Evolutionary conservation across 2,329 filamentous ascomycete species (phyloP), one percentile per base, ranked within the genome.

Genomic region (Zasmidium citrigriseum): DNA sequence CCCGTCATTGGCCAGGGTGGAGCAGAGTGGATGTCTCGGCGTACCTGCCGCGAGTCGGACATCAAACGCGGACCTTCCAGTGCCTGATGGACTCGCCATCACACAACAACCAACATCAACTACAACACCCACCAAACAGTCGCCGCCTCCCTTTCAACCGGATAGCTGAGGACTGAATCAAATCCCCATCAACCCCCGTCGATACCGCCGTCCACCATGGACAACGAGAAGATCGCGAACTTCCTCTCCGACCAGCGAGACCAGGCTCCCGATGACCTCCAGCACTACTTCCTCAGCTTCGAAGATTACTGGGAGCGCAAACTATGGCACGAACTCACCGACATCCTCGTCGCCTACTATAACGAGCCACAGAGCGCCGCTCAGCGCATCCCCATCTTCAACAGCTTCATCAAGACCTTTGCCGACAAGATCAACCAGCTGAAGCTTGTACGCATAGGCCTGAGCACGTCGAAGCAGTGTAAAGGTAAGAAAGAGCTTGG

Each of bases 391-490:
- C 82, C 87, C 60, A 89, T 99, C 77, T 99, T 95, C 83, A 91
- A 95, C 79, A 87, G 87, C 69, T 99, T 99, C 81, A 89, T 99
- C 76, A 86, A 93, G 75, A 95, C 89, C 77, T 99, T 99, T 73
- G 91, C 93, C 66, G 93, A 96, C 75, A 97, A 96, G 83, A 97
- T 99, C 83, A 99, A 98, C 80, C 93, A 98, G 81, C 83, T 99
- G 64, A 97, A 97, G 83, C 88, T 98, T 67, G 95, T 99, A 66
- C 89, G 90, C 66, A 81, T 99, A 66, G 95, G 92, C 16, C 80
- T 98, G 73, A 90, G 89, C 77, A 90, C 95, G 47, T 91, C 92
- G 54, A 86, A 88, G 70, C 88, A 96, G 80, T 96, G 90, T 77
- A 83, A 84, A 80, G 87, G 91, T 93, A 75, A 52, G 76, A 12